Percentiles rank a stretch among this genome's conserved stretches.
These are phyloP conservation scores for Andrographis paniculata DNA, from an alignment of 305 asterid species.

Conservation along the genomic window DNA sequence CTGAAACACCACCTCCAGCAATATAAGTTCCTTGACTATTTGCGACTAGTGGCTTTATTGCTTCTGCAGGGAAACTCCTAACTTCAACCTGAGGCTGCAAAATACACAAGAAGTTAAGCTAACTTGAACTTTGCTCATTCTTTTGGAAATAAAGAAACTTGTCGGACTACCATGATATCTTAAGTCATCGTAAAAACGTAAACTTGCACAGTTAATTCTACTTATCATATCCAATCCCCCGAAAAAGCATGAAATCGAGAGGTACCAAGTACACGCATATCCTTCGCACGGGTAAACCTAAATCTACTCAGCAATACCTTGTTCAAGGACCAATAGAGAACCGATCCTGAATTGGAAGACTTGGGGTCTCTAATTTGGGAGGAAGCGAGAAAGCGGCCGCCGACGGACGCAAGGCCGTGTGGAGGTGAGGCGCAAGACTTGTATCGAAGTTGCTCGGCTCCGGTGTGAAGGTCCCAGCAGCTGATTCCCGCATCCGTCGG, in stretches of 20 bases:
- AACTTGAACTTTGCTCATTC: constrained; percentile 2
- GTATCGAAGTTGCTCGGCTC: constrained; percentile 56
- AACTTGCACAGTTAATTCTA: not conserved
- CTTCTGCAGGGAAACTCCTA: constrained; percentile 75
- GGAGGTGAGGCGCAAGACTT: constrained; percentile 65
- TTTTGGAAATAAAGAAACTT: not conserved
- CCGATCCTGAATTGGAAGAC: constrained; percentile 52
- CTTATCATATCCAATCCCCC: not conserved
- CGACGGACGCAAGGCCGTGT: constrained; percentile 62
- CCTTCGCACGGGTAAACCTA: no score
- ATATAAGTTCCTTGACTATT: constrained; percentile 68
- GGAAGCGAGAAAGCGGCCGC: constrained; percentile 71
- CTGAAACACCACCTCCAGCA: constrained; percentile 80
- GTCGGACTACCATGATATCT: not conserved
- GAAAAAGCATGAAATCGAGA: no score
- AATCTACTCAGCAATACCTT: constrained; percentile 36
- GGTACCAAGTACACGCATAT: no score
- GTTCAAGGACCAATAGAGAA: constrained; percentile 85
- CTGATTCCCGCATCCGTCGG: constrained; percentile 76
- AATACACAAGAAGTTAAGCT: constrained; percentile 13
- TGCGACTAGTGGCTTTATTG: constrained; percentile 53
- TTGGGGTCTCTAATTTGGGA: constrained; percentile 73
- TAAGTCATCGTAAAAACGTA: not conserved
- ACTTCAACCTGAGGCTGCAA: constrained; percentile 82
- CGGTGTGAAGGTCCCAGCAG: constrained; percentile 84